phyloP scores from a whole-genome alignment of 2,329 filamentous ascomycete species.

The Thielaviopsis euricoi region DNA sequence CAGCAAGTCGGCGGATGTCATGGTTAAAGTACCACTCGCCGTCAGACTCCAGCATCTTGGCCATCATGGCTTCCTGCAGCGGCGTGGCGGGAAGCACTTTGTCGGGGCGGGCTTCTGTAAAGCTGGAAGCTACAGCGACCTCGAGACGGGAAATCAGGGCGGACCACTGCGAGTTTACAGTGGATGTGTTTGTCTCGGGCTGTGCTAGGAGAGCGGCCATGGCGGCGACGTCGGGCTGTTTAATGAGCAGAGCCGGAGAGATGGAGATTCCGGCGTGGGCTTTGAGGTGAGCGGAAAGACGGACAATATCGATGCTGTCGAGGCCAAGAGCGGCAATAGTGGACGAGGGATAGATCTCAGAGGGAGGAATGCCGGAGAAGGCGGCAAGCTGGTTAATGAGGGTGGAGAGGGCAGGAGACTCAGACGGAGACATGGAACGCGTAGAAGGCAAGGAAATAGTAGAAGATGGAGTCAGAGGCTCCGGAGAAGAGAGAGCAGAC shows the following conservation, averaged over 20 bases:
- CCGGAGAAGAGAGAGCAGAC: not conserved
- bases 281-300: constrained; percentile 57
- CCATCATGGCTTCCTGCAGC: constrained; percentile 73
- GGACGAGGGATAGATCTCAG: constrained; percentile 37
- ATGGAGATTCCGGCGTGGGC: constrained; percentile 37
- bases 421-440: no score
- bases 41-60: constrained; percentile 60
- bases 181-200: not conserved
- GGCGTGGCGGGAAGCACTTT: constrained; percentile 59
- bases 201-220: constrained; percentile 25
- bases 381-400: not conserved
- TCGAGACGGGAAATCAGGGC: not conserved
- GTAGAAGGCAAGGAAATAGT: no score
- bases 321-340: constrained; percentile 70
- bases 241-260: constrained; percentile 63
- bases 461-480: not conserved
- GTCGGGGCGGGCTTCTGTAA: constrained; percentile 27
- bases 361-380: constrained; percentile 37
- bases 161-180: not conserved
- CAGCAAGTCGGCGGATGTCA: constrained; percentile 49
- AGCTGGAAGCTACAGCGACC: constrained; percentile 14
- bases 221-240: constrained; percentile 45
- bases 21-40: constrained; percentile 75
- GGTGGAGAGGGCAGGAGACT: no score
- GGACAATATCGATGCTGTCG: constrained; percentile 86